Conservation (phyloP, 345 rosid genomes). For the Camelina laxa region DNA sequence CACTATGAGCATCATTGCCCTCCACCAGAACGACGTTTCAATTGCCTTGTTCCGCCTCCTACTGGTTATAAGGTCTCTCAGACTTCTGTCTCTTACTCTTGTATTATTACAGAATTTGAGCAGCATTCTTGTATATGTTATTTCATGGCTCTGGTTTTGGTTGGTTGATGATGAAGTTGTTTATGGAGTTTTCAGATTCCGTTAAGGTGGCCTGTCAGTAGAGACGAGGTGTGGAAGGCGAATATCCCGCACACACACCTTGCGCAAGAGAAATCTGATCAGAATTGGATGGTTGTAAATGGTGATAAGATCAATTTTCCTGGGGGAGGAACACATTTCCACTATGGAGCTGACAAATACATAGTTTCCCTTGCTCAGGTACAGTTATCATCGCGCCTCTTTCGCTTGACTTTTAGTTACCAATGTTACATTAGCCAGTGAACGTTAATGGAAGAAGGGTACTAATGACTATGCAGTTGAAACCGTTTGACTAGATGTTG, state of each 20-base stretch:
- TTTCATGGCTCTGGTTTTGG: slow-evolving; percentile 41
- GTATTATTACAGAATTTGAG: not conserved
- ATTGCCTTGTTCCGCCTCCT: slow-evolving; percentile 92
- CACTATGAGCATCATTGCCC: slow-evolving; percentile 97
- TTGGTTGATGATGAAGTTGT: slow-evolving; percentile 43
- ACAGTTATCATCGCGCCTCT: slow-evolving; percentile 16
- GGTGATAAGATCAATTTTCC: slow-evolving; percentile 97
- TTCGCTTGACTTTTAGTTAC: not conserved
- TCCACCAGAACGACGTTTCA: slow-evolving; percentile 78
- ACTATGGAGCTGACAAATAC: slow-evolving; percentile 94
- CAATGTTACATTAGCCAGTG: not conserved
- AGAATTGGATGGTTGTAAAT: slow-evolving; percentile 97
- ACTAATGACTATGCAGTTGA: not conserved
- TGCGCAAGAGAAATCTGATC: slow-evolving; percentile 95
- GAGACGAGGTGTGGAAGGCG: slow-evolving; percentile 97
- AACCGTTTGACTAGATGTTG: not conserved
- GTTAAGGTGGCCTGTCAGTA: slow-evolving; percentile 90
- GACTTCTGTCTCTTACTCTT: slow-evolving; percentile 22
- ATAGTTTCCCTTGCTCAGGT: slow-evolving; percentile 86
- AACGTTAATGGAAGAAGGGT: not conserved
- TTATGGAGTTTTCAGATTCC: slow-evolving; percentile 81
- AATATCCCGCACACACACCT: slow-evolving; percentile 97
- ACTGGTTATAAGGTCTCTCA: slow-evolving; percentile 73
- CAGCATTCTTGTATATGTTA: slow-evolving; percentile 11
- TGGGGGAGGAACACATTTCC: slow-evolving; percentile 99